These are phyloP conservation scores for Aspergillus hancockii DNA, from an alignment of 495 filamentous ascomycete species.

Conservation along the genomic window DNA sequence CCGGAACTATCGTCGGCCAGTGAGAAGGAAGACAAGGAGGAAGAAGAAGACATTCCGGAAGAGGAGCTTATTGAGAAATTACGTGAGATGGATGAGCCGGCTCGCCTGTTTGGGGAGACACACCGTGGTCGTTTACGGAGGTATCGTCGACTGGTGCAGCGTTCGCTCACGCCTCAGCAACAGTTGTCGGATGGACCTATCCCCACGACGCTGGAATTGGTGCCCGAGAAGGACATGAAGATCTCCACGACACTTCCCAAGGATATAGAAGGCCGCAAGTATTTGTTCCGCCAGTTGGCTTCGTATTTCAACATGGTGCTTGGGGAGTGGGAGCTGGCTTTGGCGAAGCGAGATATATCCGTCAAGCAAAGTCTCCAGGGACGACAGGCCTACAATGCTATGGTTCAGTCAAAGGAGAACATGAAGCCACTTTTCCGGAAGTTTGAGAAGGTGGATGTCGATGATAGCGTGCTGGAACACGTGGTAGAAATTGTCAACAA, in stretches of 20 bases:
- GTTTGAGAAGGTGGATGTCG: constrained; percentile 77
- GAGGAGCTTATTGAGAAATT: constrained; percentile 67
- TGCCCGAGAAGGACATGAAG: constrained; percentile 86
- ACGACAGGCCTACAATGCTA: constrained; percentile 72
- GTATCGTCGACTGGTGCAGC: constrained; percentile 60
- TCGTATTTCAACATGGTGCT: constrained; percentile 94
- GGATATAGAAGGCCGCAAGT: constrained; percentile 56
- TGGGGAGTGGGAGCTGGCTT: constrained; percentile 78
- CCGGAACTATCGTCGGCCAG: constrained; percentile 62
- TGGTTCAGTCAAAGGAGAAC: constrained; percentile 79
- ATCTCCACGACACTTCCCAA: constrained; percentile 62
- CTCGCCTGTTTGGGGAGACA: constrained; percentile 79
- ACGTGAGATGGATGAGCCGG: constrained; percentile 71
- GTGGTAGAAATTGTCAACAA: constrained; percentile 92
- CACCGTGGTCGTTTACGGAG: constrained; percentile 67
- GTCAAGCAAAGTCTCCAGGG: constrained; percentile 75
- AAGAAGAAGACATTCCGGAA: constrained; percentile 70
- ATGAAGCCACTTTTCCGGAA: constrained; percentile 89
- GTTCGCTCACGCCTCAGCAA: constrained; percentile 42
- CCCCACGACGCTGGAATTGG: constrained; percentile 69
- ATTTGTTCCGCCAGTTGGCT: constrained; percentile 82
- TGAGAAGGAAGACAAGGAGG: constrained; percentile 38
- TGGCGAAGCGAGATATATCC: constrained; percentile 63
- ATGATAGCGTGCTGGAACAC: constrained; percentile 75
- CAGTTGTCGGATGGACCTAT: constrained; percentile 63